Percentiles rank a stretch among this genome's conserved stretches.
Conservation (phyloP, 768 basidiomycete genomes). For the Tylopilus subfusipes region DNA sequence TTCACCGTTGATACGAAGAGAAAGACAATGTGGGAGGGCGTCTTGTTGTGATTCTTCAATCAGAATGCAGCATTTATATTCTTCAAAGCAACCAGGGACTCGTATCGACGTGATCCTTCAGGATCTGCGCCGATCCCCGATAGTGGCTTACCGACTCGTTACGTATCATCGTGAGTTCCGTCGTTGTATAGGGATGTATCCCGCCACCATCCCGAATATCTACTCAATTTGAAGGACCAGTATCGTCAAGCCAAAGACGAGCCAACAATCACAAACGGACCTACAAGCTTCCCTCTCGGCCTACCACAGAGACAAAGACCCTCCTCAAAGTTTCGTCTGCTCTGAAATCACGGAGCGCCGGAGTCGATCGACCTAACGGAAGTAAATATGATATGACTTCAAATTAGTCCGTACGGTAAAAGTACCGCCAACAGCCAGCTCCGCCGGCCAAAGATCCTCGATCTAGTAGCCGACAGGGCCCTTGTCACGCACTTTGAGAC, state of each 20-base stretch:
- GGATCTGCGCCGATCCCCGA: conserved; percentile 8
- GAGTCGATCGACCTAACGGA: conserved; percentile 4
- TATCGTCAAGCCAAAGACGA: not conserved
- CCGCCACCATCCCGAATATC: not conserved
- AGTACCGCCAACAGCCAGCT: not conserved
- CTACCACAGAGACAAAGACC: not conserved
- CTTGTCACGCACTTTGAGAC: conserved; percentile 9
- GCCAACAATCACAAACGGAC: not conserved
- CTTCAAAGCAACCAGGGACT: conserved; percentile 26
- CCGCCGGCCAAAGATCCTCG: not conserved
- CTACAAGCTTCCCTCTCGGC: not conserved
- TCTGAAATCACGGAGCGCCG: not conserved
- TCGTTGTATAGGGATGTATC: not conserved
- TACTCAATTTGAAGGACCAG: not conserved
- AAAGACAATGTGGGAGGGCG: not conserved
- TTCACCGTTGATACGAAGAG: conserved; percentile 6
- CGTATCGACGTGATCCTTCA: conserved; percentile 3
- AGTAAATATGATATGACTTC: conserved; percentile 7
- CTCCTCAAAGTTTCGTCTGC: not conserved
- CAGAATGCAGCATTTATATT: conserved; percentile 16
- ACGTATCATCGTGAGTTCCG: conserved; percentile 12
- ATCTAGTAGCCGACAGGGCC: not conserved
- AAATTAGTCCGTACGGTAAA: not conserved
- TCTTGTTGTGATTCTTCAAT: conserved; percentile 5
- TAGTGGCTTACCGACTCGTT: conserved; percentile 8